Conservation (phyloP, 179 eudicot species). For the Vitellaria paradoxa region DNA sequence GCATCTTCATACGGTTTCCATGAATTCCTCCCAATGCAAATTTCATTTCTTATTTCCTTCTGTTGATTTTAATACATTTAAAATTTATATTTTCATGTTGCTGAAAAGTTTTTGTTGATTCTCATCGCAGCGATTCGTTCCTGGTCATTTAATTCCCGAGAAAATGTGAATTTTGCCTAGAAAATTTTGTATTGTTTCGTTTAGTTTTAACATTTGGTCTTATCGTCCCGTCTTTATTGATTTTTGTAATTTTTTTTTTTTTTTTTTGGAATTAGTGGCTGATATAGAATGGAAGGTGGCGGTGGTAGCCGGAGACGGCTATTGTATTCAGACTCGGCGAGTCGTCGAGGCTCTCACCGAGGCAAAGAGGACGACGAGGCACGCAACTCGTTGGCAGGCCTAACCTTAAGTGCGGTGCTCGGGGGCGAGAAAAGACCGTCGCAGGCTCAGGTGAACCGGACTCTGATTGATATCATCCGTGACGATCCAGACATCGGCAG, state of each 20-base stretch:
- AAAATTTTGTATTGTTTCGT: background rate
- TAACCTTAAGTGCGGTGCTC: conserved; percentile 40
- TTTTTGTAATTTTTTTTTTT: background rate
- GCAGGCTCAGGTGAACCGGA: conserved; percentile 28
- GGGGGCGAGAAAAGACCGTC: conserved; percentile 17
- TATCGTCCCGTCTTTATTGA: too few species aligned
- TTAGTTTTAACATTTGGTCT: background rate
- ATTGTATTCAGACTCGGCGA: background rate
- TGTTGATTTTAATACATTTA: too few species aligned
- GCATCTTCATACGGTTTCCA: too few species aligned
- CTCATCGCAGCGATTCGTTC: background rate
- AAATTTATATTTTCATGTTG: background rate
- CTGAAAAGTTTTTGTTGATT: background rate
- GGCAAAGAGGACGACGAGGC: background rate
- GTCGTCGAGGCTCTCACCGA: conserved; percentile 8
- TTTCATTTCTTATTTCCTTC: too few species aligned
- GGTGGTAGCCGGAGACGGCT: background rate
- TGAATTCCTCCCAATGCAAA: too few species aligned
- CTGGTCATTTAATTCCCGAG: background rate
- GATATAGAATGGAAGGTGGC: conserved; percentile 3
- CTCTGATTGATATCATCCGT: conserved; percentile 44
- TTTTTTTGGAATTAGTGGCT: background rate
- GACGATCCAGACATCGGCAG: conserved; percentile 32
- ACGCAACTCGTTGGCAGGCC: conserved; percentile 8
- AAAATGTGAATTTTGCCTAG: background rate